Evolutionary conservation across 1,139 yeast genomes (phyloP).

Genomic region (Sugiyamaella grinbergsii): DNA sequence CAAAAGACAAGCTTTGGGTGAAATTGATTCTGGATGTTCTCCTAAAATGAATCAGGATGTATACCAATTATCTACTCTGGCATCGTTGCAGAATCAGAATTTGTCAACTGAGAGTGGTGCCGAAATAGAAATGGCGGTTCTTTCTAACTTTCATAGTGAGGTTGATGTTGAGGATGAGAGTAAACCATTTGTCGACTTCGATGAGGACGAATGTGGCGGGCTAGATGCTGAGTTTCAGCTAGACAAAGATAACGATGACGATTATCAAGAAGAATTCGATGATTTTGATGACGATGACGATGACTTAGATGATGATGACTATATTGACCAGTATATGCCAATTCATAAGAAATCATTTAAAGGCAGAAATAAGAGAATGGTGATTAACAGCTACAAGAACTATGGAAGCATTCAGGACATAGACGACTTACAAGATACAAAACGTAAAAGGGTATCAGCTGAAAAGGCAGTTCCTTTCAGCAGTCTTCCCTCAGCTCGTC

Average conservation of each 20-base stretch:
- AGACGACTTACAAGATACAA: neutral
- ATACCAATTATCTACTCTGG: neutral
- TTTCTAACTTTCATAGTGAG: neutral
- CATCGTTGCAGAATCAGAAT: neutral
- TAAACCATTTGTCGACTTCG: neutral
- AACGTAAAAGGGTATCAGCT: neutral
- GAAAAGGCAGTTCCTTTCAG: neutral
- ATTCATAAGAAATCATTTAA: neutral
- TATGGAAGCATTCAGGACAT: neutral
- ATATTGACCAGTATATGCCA: neutral
- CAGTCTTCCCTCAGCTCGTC: slow-evolving; percentile 4
- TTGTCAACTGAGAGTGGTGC: neutral
- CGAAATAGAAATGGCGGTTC: neutral
- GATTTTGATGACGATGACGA: slow-evolving; percentile 6
- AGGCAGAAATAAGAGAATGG: neutral
- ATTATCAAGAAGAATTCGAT: slow-evolving; percentile 2
- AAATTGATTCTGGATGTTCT: slow-evolving; percentile 3
- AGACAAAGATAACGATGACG: slow-evolving; percentile 2
- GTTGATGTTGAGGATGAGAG: neutral
- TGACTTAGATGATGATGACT: neutral
- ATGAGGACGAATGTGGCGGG: neutral
- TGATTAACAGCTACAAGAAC: neutral
- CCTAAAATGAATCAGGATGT: neutral
- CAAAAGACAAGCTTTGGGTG: slow-evolving; percentile 7
- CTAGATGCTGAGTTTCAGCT: neutral